Base-by-base conservation (phyloP, 805 yeast species). In the Candida gorgasii region DNA sequence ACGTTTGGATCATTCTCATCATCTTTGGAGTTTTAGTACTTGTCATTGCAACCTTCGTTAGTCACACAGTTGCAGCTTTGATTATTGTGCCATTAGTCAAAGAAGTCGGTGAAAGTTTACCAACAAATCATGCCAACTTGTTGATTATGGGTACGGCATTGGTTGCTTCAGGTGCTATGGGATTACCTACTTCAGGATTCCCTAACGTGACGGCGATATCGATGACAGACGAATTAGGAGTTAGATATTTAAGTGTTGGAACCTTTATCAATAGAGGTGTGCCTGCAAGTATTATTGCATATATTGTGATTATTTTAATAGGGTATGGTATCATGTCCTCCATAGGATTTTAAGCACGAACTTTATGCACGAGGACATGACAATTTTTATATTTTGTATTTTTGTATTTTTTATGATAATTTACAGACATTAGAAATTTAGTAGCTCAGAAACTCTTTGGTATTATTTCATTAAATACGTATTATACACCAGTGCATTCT, bases 21-120 rank as follows among this genome's bases (percentile, higher is more conserved):
- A 73, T 76, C 14, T 75, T 75, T 47, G 73, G 73, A 15, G 52
- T 65, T 27, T 59, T 69, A 45, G 58, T 67, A 22, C 63, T 69
- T 51, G 69, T 62, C 9, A 59, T 69, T 47, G 73, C 74, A 19
- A 69, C 74, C 0, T 69, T 69, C 53, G 71, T 69, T 14, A 61
- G 69, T n/a, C 74, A 69, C 53, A 69, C 74, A 1, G 74, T 69
- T 24, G 74, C 74, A 1, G 71, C 74, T 4, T 59, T 69, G 36
- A 69, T 69, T 42, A 65, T 69, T 46, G 58, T 68, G 19, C 74
- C 74, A 8, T 63, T 69, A 52, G 72, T 69, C 19, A 54, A 61
- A 42, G 73, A 69, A 47, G 64, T 69, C 16, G 74, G 74, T 18
- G 64, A 65, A 13, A 49, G 56, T 12, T 57, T 69, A 58, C 59